Conservation (phyloP, 73 alveolate genomes). For the Paramecium octaurelia region DNA sequence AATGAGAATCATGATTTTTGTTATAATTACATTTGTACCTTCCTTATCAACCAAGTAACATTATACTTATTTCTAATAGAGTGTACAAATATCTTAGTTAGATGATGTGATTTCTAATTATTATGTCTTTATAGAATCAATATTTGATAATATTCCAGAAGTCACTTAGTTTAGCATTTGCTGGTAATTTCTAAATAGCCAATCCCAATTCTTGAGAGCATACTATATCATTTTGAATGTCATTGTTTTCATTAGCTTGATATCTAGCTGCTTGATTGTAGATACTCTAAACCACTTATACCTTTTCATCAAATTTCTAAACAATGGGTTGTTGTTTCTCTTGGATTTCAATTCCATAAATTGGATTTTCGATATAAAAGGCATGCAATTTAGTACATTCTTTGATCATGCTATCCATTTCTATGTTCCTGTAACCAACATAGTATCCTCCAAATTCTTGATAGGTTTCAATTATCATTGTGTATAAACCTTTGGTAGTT, state of each 20-base stretch:
- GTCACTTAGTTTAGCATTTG: neutral
- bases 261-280: neutral
- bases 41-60: neutral
- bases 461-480: neutral
- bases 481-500: neutral
- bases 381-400: neutral
- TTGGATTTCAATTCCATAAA: neutral
- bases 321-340: neutral
- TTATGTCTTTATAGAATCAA: neutral
- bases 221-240: neutral
- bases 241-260: neutral
- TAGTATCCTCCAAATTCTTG: neutral
- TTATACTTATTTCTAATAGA: neutral
- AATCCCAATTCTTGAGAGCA: neutral
- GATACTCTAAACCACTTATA: neutral
- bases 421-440: neutral
- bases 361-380: neutral
- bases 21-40: slow-evolving; percentile 30
- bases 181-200: neutral
- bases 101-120: neutral
- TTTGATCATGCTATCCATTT: neutral
- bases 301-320: neutral
- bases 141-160: neutral
- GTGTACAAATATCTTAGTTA: neutral
- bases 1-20: slow-evolving; percentile 19